Evolutionary conservation across 2,329 filamentous ascomycete genomes (phyloP).

Genomic region (Fulvia fulva): DNA sequence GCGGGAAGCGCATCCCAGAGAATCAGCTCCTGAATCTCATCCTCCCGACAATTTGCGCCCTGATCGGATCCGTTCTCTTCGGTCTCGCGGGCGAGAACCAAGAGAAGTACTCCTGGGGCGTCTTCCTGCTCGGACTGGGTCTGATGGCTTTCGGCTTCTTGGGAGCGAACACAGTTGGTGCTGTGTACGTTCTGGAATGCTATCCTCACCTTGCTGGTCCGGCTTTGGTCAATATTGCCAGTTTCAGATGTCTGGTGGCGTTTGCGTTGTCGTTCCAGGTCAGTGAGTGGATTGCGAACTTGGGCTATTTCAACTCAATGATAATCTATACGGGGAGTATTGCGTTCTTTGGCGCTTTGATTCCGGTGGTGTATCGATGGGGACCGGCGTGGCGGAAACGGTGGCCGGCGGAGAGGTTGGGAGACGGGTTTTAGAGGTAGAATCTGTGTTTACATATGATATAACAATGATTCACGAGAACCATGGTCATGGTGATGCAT

Average conservation of each 20-base stretch:
- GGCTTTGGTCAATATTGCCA: slow-evolving; percentile 31
- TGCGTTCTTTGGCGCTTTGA: slow-evolving; percentile 21
- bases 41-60: slow-evolving; percentile 25
- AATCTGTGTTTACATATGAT: background rate
- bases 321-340: slow-evolving; percentile 30
- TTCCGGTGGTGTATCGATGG: slow-evolving; percentile 27
- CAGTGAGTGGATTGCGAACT: slow-evolving; percentile 27
- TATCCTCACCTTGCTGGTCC: slow-evolving; percentile 33
- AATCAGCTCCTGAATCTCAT: slow-evolving; percentile 29
- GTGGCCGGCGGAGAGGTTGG: slow-evolving; percentile 19
- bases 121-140: slow-evolving; percentile 28
- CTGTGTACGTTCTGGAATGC: slow-evolving; percentile 32
- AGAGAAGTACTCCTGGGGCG: slow-evolving; percentile 22
- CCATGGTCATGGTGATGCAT: background rate
- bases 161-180: slow-evolving; percentile 29
- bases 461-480: background rate
- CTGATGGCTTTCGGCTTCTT: slow-evolving; percentile 31
- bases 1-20: slow-evolving; percentile 28
- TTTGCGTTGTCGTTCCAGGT: slow-evolving; percentile 29
- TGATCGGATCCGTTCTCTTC: slow-evolving; percentile 28
- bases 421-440: background rate
- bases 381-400: slow-evolving; percentile 21
- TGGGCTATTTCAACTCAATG: slow-evolving; percentile 29
- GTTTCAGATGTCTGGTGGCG: slow-evolving; percentile 30
- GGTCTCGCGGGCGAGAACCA: slow-evolving; percentile 25